Conservation (phyloP, 441 rosid species). For the Sinapis alba region DNA sequence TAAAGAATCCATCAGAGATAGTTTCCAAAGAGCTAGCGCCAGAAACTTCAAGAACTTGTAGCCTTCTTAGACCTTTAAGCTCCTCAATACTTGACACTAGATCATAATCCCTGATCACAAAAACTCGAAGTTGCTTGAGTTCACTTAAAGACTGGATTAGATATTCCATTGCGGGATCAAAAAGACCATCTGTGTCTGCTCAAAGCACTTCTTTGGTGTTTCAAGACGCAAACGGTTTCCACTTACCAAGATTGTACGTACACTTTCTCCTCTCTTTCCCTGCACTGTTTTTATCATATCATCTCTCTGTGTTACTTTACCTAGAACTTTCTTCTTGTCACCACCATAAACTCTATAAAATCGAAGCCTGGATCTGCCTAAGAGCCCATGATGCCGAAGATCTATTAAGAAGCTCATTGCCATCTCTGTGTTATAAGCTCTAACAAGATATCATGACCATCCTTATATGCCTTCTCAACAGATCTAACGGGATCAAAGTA, state of each 20-base stretch:
- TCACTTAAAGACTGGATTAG: constrained; percentile 12
- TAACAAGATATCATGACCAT: constrained; percentile 47
- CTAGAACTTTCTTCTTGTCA: constrained; percentile 30
- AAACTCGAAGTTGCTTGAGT: constrained; percentile 38
- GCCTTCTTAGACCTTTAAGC: constrained; percentile 24
- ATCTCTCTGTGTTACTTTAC: constrained; percentile 43
- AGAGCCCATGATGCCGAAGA: constrained; percentile 32
- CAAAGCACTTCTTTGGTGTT: constrained; percentile 29
- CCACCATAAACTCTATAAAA: constrained; percentile 32
- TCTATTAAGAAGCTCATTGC: constrained; percentile 31
- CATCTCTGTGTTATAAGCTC: constrained; percentile 49
- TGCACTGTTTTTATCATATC: constrained; percentile 50
- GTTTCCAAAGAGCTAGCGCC: constrained; percentile 37
- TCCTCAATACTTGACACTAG: constrained; percentile 24
- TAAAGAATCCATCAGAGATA: constrained; percentile 39
- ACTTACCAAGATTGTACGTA: constrained; percentile 45
- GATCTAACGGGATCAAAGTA: constrained; percentile 33
- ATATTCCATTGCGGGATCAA: constrained; percentile 37
- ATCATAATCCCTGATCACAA: constrained; percentile 50
- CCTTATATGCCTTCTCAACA: constrained; percentile 43
- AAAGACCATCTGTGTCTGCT: constrained; percentile 33
- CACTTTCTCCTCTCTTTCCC: constrained; percentile 1
- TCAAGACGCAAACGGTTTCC: constrained; percentile 42
- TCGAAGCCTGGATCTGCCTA: constrained; percentile 31
- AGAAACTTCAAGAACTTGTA: constrained; percentile 55